phyloP scores from a whole-genome alignment of 441 rosid species.

The Jatropha podagrica region DNA sequence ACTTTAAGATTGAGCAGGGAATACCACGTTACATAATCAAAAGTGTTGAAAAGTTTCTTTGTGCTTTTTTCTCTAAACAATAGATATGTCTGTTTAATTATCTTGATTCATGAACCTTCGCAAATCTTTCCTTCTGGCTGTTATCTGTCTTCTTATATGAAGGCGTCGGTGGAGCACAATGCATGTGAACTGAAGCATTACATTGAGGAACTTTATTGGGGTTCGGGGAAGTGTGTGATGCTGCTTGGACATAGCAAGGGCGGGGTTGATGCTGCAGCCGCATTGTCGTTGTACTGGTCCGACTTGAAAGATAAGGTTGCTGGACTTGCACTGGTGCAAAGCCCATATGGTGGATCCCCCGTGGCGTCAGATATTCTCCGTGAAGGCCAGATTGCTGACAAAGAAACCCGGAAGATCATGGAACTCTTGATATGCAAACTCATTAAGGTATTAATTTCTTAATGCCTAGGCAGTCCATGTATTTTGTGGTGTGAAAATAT shows the following conservation, averaged over 20 bases:
- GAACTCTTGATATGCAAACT: slow-evolving; percentile 64
- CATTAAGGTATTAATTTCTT: slow-evolving; percentile 48
- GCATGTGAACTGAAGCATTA: slow-evolving; percentile 70
- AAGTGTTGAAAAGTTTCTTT: not conserved
- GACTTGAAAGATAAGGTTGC: slow-evolving; percentile 64
- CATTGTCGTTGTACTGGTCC: slow-evolving; percentile 53
- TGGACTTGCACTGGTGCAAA: slow-evolving; percentile 68
- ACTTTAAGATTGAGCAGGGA: not conserved
- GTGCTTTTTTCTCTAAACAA: no score
- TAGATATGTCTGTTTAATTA: not conserved
- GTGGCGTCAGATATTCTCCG: slow-evolving; percentile 71
- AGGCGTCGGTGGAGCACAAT: slow-evolving; percentile 75
- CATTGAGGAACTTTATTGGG: slow-evolving; percentile 77
- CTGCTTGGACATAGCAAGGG: slow-evolving; percentile 81
- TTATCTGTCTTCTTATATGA: slow-evolving; percentile 19
- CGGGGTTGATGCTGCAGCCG: slow-evolving; percentile 73
- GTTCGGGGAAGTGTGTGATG: slow-evolving; percentile 65
- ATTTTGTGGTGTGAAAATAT: not conserved
- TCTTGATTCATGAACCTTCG: not conserved
- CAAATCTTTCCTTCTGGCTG: slow-evolving; percentile 10
- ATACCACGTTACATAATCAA: slow-evolving; percentile 3
- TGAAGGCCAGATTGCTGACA: slow-evolving; percentile 68
- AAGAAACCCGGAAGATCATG: slow-evolving; percentile 62
- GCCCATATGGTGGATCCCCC: slow-evolving; percentile 71
- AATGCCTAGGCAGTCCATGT: slow-evolving; percentile 5